Base-by-base conservation (phyloP, 306 rosid species). In the Mimosa pudica region DNA sequence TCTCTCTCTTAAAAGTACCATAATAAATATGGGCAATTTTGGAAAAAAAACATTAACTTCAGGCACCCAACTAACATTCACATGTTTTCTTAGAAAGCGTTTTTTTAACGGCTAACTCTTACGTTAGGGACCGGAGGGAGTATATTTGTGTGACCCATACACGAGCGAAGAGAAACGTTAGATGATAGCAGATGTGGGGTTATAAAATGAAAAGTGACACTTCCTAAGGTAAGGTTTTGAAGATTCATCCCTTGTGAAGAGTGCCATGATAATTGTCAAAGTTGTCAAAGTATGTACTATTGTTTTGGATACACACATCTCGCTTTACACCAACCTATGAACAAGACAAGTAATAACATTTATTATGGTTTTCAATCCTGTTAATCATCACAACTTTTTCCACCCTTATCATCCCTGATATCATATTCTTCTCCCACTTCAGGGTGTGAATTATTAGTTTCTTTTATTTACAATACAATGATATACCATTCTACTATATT, bases 301-400 rank as follows among this genome's bases (percentile, higher is more conserved):
- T 66, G 17, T 38, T 38, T 42, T 68, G 17, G 5, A 47, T 12
- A 47, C 51, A 47, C 52, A 48, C 11, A 67, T 5, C 33, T 67
- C 2, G 51, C 73, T 68, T 68, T 68, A 68, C 52, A 67, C 12
- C 47, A n/a, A 67, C 8, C 72, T 18, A 67, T 11, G 72, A n/a
- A 67, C 35, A 4, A n/a, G 16, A n/a, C n/a, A 18, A 44, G 47
- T 41, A 41, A 18, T 44, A 4, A 44, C 42, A 18, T 12, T 52
- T 52, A 18, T 68, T 17, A 8, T 41, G 11, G 41, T 13, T 6
- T 16, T 36, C 71, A 14, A 36, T 67, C 30, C 17, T 20, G 5
- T 30, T 3, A 24, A 61, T 61, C 24, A 65, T 67, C 72, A 3
- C 71, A 66, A 8, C 3, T 66, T 38, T 60, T 24, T 61, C 38